Evolutionary conservation across 2,329 filamentous ascomycete genomes (phyloP).

Genomic region (Epichloe gansuensis): DNA sequence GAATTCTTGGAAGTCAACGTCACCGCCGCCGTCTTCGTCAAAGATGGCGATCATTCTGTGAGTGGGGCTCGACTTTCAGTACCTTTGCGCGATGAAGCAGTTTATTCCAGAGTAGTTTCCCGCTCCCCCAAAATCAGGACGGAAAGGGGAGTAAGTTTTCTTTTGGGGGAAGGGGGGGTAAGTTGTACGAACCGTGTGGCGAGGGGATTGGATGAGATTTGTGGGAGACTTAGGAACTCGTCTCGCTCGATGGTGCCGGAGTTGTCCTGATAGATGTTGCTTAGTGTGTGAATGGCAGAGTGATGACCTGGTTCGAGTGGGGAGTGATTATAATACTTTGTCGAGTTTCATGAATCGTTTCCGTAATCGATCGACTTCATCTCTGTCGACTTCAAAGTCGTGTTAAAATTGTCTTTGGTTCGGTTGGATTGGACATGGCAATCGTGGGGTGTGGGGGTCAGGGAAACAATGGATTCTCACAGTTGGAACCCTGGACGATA

Average conservation of each 20-base stretch:
- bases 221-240: conserved; percentile 91
- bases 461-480: conserved; percentile 33
- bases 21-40: conserved; percentile 93
- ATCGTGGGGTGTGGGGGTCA: too few relatives aligned
- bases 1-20: conserved; percentile 98
- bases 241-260: conserved; percentile 97
- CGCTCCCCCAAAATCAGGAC: too few relatives aligned
- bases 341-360: conserved; percentile 99
- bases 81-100: not conserved
- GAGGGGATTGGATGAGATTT: conserved; percentile 94
- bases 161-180: not conserved
- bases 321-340: conserved; percentile 46
- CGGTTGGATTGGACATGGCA: not conserved
- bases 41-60: conserved; percentile 97
- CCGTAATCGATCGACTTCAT: conserved; percentile 88
- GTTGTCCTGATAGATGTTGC: conserved; percentile 56
- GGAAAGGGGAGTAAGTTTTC: too few relatives aligned
- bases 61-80: not conserved
- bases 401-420: conserved; percentile 3
- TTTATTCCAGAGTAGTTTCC: too few relatives aligned
- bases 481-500: conserved; percentile 94
- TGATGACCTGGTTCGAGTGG: not conserved
- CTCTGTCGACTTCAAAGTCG: conserved; percentile 63
- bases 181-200: conserved; percentile 44
- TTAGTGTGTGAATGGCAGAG: not conserved